Percentiles rank a stretch among this genome's conserved stretches.
These are phyloP conservation scores for Hymenoscyphus scutula DNA, from an alignment of 2,329 filamentous ascomycete genomes.

Conservation along the genomic window DNA sequence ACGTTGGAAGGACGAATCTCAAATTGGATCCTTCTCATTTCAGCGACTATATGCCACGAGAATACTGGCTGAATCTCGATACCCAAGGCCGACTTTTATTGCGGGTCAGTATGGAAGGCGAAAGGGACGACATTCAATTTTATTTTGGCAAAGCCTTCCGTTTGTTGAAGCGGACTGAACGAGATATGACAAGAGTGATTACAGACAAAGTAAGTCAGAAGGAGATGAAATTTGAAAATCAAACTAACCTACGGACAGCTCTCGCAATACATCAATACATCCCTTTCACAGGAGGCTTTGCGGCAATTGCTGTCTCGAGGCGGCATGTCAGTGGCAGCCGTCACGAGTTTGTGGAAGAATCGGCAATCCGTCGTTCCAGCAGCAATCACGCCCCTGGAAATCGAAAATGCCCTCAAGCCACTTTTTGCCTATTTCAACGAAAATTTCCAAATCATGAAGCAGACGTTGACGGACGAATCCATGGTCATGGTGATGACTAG, in stretches of 20 bases:
- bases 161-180: conserved; percentile 89
- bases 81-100: conserved; percentile 88
- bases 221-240: conserved; percentile 9
- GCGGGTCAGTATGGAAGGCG: conserved; percentile 96
- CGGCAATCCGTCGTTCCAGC: conserved; percentile 50
- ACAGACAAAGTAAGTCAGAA: conserved; percentile 77
- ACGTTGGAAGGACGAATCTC: conserved; percentile 91
- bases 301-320: conserved; percentile 68
- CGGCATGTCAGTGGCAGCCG: conserved; percentile 66
- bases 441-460: conserved; percentile 98
- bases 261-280: conserved; percentile 87
- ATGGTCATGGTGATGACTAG: conserved; percentile 99
- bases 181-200: conserved; percentile 97
- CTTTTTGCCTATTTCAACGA: conserved; percentile 95
- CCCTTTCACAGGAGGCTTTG: conserved; percentile 79
- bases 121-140: conserved; percentile 97
- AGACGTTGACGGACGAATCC: conserved; percentile 89
- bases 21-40: conserved; percentile 99
- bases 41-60: conserved; percentile 88
- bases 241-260: conserved; percentile 53
- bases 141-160: conserved; percentile 97
- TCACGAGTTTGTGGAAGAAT: conserved; percentile 68
- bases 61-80: conserved; percentile 97
- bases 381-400: conserved; percentile 65
- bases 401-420: conserved; percentile 77